Conservation (phyloP, 2,329 filamentous ascomycete genomes). For the Diaporthe citrichinensis region DNA sequence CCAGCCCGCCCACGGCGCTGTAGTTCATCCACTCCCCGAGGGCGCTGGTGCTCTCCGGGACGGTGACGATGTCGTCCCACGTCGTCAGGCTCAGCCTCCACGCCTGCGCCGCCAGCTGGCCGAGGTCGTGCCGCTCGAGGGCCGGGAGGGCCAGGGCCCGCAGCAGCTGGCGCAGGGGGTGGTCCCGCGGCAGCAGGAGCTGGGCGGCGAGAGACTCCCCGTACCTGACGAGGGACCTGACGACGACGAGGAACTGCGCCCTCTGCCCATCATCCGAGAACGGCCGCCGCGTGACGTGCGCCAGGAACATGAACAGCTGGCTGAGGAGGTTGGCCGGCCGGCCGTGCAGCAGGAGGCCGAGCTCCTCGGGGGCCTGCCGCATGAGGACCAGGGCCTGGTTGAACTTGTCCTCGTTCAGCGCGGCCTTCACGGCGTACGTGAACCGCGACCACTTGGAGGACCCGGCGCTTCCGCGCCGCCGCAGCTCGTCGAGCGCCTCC, state of each 20-base stretch:
- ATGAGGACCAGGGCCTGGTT: slow-evolving; percentile 29
- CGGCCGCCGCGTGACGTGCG: slow-evolving; percentile 20
- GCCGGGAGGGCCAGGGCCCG: not conserved
- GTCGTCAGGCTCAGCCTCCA: slow-evolving; percentile 31
- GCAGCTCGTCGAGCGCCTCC: not conserved
- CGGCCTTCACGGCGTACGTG: slow-evolving; percentile 17
- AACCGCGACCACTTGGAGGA: not conserved
- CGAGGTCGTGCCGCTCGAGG: slow-evolving; percentile 17
- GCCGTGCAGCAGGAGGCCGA: slow-evolving; percentile 10
- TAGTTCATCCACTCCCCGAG: slow-evolving; percentile 16
- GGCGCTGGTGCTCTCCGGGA: slow-evolving; percentile 2
- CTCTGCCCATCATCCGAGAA: not conserved
- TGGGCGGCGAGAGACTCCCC: slow-evolving; percentile 8
- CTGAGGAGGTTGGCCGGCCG: slow-evolving; percentile 30
- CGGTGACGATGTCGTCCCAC: slow-evolving; percentile 28
- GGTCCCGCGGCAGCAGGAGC: not conserved
- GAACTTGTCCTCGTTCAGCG: slow-evolving; percentile 17
- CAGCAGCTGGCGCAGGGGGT: slow-evolving; percentile 27
- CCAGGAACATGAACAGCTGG: slow-evolving; percentile 34
- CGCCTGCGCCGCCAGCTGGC: slow-evolving; percentile 16
- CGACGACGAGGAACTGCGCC: slow-evolving; percentile 27
- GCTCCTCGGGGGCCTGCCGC: slow-evolving; percentile 34
- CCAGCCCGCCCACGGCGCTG: not conserved
- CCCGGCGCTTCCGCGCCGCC: not conserved
- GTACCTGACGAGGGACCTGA: slow-evolving; percentile 31